phyloP scores from a whole-genome alignment of 805 yeast species.

The Zygotorulaspora chibaensis region DNA sequence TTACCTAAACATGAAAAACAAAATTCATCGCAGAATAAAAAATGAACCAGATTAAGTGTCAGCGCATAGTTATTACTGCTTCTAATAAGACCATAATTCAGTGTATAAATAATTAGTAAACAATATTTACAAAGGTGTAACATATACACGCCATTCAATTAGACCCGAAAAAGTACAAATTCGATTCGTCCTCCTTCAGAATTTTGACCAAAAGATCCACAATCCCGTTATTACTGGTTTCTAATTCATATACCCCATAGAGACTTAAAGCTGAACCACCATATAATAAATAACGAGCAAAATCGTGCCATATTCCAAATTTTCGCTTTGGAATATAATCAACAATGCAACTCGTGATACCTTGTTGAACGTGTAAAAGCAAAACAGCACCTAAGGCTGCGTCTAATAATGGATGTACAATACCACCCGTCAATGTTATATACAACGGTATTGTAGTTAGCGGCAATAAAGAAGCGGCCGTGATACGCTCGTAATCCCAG shows the following conservation, averaged over 20 bases:
- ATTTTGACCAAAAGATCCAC: slow-evolving; percentile 41
- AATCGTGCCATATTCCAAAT: slow-evolving; percentile 59
- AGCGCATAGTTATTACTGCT: background rate
- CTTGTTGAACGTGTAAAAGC: slow-evolving; percentile 62
- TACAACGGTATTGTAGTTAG: slow-evolving; percentile 51
- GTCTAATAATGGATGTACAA: slow-evolving; percentile 53
- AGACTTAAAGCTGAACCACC: slow-evolving; percentile 61
- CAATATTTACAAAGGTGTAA: background rate
- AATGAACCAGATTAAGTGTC: too few species aligned
- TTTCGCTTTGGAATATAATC: slow-evolving; percentile 77
- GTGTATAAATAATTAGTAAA: background rate
- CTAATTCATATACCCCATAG: slow-evolving; percentile 69
- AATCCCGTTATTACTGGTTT: slow-evolving; percentile 62
- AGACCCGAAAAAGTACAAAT: slow-evolving; percentile 27
- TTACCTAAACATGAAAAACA: background rate
- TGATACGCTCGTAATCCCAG: slow-evolving; percentile 66
- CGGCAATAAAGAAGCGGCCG: slow-evolving; percentile 61
- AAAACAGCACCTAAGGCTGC: slow-evolving; percentile 51
- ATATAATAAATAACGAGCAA: slow-evolving; percentile 55
- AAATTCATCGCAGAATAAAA: too few species aligned
- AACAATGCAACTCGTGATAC: slow-evolving; percentile 71
- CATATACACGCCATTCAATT: background rate
- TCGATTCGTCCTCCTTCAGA: slow-evolving; percentile 37
- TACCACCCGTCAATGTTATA: slow-evolving; percentile 41
- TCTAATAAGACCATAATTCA: background rate